A percentile compares a stretch with the other conserved stretches of the same genome.
Evolutionary conservation across 1,284 basidiomycete genomes (phyloP).

Genomic region (Albatrellus sp.): DNA sequence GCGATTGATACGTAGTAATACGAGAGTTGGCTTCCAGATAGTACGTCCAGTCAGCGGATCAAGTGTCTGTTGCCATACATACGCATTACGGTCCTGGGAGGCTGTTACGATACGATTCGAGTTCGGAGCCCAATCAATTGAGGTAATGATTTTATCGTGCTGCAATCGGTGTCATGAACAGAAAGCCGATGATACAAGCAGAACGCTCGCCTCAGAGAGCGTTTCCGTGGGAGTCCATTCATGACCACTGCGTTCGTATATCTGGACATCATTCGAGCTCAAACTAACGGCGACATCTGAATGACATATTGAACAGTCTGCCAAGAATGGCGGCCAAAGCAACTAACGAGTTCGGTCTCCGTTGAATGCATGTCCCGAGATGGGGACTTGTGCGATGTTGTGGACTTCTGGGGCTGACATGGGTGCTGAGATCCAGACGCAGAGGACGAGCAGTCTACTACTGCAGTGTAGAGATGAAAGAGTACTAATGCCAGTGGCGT

Average conservation of each 20-base stretch:
- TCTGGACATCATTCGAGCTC: constrained; percentile 83
- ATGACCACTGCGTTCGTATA: constrained; percentile 56
- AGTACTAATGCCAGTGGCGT: no score
- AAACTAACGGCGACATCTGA: constrained; percentile 88
- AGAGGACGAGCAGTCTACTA: constrained; percentile 77
- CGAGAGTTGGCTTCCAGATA: constrained; percentile 95
- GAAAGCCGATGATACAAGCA: not conserved
- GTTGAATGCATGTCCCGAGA: constrained; percentile 90
- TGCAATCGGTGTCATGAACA: constrained; percentile 19
- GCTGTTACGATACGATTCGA: constrained; percentile 97
- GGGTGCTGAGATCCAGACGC: constrained; percentile 16
- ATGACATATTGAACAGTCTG: constrained; percentile 6
- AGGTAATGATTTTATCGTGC: constrained; percentile 98
- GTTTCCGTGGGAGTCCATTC: constrained; percentile 76
- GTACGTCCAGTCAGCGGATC: constrained; percentile 58
- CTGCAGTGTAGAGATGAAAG: not conserved
- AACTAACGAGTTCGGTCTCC: constrained; percentile 69
- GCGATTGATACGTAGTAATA: constrained; percentile 88
- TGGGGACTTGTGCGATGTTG: constrained; percentile 69
- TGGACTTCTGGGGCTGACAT: constrained; percentile 74
- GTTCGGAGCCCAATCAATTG: constrained; percentile 96
- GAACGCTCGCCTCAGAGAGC: constrained; percentile 65
- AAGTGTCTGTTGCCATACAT: constrained; percentile 86
- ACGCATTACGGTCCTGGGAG: constrained; percentile 97
- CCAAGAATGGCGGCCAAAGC: constrained; percentile 18